Base-by-base conservation (phyloP, 805 yeast genomes). In the Middelhovenomyces tepae region DNA sequence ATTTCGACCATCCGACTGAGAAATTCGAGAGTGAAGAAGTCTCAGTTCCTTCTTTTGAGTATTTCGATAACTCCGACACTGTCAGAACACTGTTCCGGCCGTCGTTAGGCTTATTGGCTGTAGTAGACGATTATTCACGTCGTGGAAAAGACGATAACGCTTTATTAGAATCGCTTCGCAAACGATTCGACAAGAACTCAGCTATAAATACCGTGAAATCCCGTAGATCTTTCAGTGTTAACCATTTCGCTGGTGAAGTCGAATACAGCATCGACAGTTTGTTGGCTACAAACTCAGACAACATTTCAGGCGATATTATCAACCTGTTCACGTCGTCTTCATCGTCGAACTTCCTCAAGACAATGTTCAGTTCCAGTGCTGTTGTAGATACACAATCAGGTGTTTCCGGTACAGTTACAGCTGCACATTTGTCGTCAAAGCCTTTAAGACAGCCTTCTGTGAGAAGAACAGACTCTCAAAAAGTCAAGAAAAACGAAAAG, bases 161-260 rank as follows among this genome's bases (percentile, higher is more conserved):
- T 10, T 50, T 62, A 16, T 34, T 57, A 22, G 58, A 51, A 10
- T 34, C 56, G 2, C 34, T 62, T 23, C 30, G 46, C 4, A 46
- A 53, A 22, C 44, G 66, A 7, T 60, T 51, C 33, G 50, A 48
- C 19, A 48, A 54, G 29, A 46, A 54, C 16, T 34, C 46, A 3
- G 39, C 48, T 5, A 43, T 58, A 13, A 45, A 44, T 13, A 42
- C 53, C 7, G 36, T 43, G 16, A 32, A 49, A 5, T 56, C 60
- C 19, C 59, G 62, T 31, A 51, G 56, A 35, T 69, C 73, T 1
- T 73, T 73, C 43, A 53, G 69, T 7, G 62, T 73, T 7, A 61
- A 69, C 24, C 80, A 73, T 47, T 73, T 68, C 45, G 76, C 76
- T 27, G 79, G 78, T 7, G 65, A 62, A 39, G 77, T 73, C 16